Percentiles rank a stretch among this genome's conserved stretches.
Evolutionary conservation across 2,329 filamentous ascomycete genomes (phyloP).

Genomic region (Stylonectria norvegica): DNA sequence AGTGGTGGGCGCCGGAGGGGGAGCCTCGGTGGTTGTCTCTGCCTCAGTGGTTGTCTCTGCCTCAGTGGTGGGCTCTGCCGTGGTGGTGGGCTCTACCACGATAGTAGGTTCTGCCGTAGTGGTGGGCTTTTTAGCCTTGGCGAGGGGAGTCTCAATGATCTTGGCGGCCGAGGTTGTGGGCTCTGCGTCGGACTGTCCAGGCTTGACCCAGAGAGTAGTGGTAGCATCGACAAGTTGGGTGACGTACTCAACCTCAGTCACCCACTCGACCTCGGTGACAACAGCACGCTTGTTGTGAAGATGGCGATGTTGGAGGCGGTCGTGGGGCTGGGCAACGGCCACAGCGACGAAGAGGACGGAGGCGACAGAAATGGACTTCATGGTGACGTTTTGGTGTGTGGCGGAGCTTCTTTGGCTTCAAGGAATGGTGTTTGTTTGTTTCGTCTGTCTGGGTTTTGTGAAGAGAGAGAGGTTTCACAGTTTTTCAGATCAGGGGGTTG

Average conservation of each 20-base stretch:
- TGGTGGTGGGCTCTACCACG: conserved; percentile 17
- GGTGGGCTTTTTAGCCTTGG: conserved; percentile 16
- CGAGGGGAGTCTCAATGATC: conserved; percentile 16
- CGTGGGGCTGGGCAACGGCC: conserved; percentile 51
- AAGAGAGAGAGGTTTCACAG: conserved; percentile 4
- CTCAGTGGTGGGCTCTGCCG: conserved; percentile 20
- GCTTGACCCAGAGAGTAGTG: conserved; percentile 44
- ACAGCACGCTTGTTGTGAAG: conserved; percentile 38
- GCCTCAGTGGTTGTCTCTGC: conserved; percentile 17
- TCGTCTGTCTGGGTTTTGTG: conserved; percentile 24
- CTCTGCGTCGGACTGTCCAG: conserved; percentile 28
- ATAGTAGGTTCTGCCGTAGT: conserved; percentile 22
- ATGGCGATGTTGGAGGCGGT: conserved; percentile 34
- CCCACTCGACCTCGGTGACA: conserved; percentile 49
- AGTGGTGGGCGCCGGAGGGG: conserved; percentile 15
- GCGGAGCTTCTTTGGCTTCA: conserved; percentile 14
- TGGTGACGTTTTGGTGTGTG: conserved; percentile 27
- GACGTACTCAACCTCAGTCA: conserved; percentile 47
- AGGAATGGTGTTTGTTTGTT: conserved; percentile 21
- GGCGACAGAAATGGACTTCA: conserved; percentile 40
- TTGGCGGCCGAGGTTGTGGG: conserved; percentile 18
- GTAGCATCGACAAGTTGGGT: conserved; percentile 47
- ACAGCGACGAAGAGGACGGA: conserved; percentile 36
- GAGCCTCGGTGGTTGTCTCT: conserved; percentile 14
- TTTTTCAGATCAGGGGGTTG: conserved; percentile 1